Base-by-base conservation (phyloP, 305 asterid species). In the Caryopteris hybrid region DNA sequence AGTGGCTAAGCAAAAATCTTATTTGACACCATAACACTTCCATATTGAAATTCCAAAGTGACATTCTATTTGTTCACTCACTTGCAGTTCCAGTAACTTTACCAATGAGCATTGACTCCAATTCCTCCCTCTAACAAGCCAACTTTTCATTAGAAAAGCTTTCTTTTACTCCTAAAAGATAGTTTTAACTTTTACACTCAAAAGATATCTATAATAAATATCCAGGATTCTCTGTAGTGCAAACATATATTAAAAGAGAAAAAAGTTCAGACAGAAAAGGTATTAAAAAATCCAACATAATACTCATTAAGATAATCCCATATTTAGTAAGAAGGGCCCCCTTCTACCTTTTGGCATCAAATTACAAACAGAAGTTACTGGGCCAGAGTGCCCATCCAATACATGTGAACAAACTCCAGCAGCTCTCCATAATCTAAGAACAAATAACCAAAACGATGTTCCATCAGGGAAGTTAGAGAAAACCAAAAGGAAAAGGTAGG, bases 321-420 rank as follows among this genome's bases (percentile, higher is more conserved):
- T 56, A 21, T 45, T 36, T 0, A 13, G 31, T 38, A 42, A n/a
- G 45, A 25, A 53, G 20, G 48, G 60, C 25, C 42, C 36, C 66
- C 41, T 64, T 11, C 3, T 87, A 91, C 99, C 96, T 77, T 79
- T 79, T 41, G 83, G 76, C 65, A 56, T 86, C 76, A 87, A 27
- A 66, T 75, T 70, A 78, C 93, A 83, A 41, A 91, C 90, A 51
- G 99, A 86, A 41, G 88, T 91, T 76, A 94, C 59, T 16, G 98
- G 93, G 52, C 81, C 87, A 68, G 92, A 82, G 78, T 94, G 99
- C 18, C 99, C 99, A 65, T 85, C 96, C 67, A 94, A 73, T 63
- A 86, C 65, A 80, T 91, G 90, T 0, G 96, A 74, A 79, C 96
- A 94, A 71, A 57, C 59, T 54, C 96, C 96, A n/a, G 90, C 86